Evolutionary conservation across 352 stramenopile species (phyloP), one percentile per base, ranked within the genome.

Genomic region (Globisporangium echinulatum): DNA sequence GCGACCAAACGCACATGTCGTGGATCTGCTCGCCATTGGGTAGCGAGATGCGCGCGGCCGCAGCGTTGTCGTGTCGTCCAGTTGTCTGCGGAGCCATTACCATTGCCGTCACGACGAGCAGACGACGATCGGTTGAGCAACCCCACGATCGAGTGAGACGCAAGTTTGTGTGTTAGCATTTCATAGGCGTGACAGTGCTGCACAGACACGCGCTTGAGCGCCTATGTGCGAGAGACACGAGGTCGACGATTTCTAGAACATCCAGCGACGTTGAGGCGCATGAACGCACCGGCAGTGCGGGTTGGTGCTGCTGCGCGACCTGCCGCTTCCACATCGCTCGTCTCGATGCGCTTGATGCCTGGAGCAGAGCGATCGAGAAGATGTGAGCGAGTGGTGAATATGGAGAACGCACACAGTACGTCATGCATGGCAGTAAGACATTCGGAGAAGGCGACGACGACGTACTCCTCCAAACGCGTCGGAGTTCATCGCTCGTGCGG

Each of bases 291-390:
- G 37, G 37, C 15, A 11, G 49, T 39, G 57, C 52, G 33, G 46
- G 10, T 43, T 70, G 58, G 48, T 72, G 54, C 13, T 75, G 59
- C 10, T 73, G 71, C 0, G 72, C 64, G 50, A 83, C 56, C 53
- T 87, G 69, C 11, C 79, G 73, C 64, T 87, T 88, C 79, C 79
- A 88, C 79, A 88, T 88, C 10, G 71, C 76, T 52, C 79, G 75
- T 7, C 75, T 67, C 3, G 79, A 78, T 15, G 72, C 76, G 47
- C 66, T 79, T 5, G 70, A 81, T 15, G 79, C 79, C 79, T 88
- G 48, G 7, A 48, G 10, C 7, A 44, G 40, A 44, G 40, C 40
- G 10, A 44, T 44, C 7, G 40, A 44, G 40, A 25, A 25, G 19
- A 25, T 25, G 19, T 44, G 40, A 44, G 40, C 10, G 10, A 7